Evolutionary conservation across 768 basidiomycete genomes (phyloP), one percentile per base, ranked within the genome.

Genomic region (Lyophyllum atratum): DNA sequence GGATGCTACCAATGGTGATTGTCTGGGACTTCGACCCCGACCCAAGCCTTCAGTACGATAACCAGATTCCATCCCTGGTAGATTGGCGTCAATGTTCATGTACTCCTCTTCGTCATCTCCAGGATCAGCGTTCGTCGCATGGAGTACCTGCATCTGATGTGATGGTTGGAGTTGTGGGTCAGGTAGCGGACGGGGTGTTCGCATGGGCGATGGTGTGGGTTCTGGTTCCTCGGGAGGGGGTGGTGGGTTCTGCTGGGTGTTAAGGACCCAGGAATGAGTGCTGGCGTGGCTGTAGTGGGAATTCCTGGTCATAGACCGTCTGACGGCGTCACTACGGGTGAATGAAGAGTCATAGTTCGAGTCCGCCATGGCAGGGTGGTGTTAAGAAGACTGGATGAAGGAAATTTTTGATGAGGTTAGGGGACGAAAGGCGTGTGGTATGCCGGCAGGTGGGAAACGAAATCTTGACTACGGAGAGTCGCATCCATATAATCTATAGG

Each of bases 231-330:
- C 60, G 52, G 66, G 72, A 24, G 69, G 69, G 15, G 65, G 71
- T 25, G 71, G 72, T 19, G 64, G 69, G 54, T 72, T 64, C 40
- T 69, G 67, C 44, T 73, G 74, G 57, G 64, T 72, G 11, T 69
- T 68, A n/a, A 71, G 58, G 1, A 74, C 70, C 76, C 76, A 78
- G 19, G 76, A 76, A 37, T 66, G 67, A 8, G 75, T 74, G 59
- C 73, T 75, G 28, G 55, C 54, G 54, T 62, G 63, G 28, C 59
- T 67, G 29, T 68, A 59, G 44, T 64, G 59, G 0, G 62, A 64
- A 21, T 62, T 61, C n/a, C 60, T 61, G 17, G 65, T 64, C 46
- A 54, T 52, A 14, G 64, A 64, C 33, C 63, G 59, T 22, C 59
- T 42, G 28, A 64, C 49, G 28, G 37, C 59, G 34, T 37, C 34